Evolutionary conservation across 305 asterid species (phyloP).

Genomic region (Fraxinus paxiana): DNA sequence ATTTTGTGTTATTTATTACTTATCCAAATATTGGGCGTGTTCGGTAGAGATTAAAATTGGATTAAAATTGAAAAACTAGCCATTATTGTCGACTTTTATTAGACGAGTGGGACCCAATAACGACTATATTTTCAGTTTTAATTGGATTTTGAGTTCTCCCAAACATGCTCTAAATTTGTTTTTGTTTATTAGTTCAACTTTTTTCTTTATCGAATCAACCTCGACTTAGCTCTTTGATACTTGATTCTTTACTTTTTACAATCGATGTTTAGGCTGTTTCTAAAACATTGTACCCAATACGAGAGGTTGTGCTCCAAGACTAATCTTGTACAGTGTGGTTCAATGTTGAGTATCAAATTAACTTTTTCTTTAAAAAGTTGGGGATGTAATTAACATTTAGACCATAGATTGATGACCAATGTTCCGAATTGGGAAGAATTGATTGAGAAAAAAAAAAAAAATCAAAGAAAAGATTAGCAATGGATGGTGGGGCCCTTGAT

Average conservation of each 20-base stretch:
- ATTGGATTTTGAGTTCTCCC: too few relatives aligned
- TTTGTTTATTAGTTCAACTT: too few relatives aligned
- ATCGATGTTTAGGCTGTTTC: background rate
- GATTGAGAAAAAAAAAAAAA: too few relatives aligned
- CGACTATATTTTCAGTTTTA: too few relatives aligned
- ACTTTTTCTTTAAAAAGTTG: background rate
- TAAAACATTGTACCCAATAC: background rate
- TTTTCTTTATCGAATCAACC: background rate
- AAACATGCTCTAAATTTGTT: too few relatives aligned
- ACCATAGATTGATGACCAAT: background rate
- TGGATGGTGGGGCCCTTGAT: slow-evolving; percentile 6
- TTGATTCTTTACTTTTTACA: background rate
- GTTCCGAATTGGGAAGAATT: background rate
- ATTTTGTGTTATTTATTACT: too few relatives aligned
- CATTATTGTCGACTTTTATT: too few relatives aligned
- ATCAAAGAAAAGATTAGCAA: background rate
- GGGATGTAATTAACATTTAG: background rate
- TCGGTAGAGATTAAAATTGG: too few relatives aligned
- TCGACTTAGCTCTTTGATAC: background rate
- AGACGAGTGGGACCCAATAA: too few relatives aligned
- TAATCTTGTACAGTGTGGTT: background rate
- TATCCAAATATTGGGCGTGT: too few relatives aligned
- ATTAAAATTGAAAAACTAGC: too few relatives aligned
- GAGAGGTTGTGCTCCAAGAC: background rate
- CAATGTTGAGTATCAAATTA: background rate